Evolutionary conservation across 1,284 basidiomycete genomes (phyloP), one percentile per base, ranked within the genome.

Genomic region (Volvariella surrecta): DNA sequence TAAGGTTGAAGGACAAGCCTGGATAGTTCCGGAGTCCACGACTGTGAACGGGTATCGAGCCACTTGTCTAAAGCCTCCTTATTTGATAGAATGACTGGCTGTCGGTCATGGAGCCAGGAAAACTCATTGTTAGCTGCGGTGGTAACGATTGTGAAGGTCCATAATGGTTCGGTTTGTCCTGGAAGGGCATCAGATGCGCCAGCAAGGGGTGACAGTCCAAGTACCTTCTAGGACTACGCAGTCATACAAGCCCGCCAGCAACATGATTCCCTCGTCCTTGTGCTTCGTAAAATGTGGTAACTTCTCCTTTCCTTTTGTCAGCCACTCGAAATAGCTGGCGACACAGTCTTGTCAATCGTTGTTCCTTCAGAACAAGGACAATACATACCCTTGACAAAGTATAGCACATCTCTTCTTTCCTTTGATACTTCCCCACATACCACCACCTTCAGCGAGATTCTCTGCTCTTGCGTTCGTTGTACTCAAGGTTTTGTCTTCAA

Each of bases 401-500:
- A 94, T 76, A 13, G 82, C 74, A 58, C 90, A 93, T 24, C 92
- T 74, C 51, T 87, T 86, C 61, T 67, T 75, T 6, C 82, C 84
- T 55, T 87, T 88, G 50, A 90, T 73, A 47, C 76, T 78, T 28
- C 69, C 78, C 90, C 89, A 93, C 75, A 92, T 84, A 0, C 87
- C 85, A 2, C 70, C 63, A 4, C 79, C 78, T 43, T 79, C 81
- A 30, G 88, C 61, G 11, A 98, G 70, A 28, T 81, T 85, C 60
- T 97, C 94, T 7, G 81, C 74, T 17, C 91, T 79, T 0, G 93
- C 91, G 53, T 97, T 98, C 50, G 89, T 95, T 0, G 93, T 94
- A 53, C 77, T 88, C 45, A 91, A 61, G 0, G 68, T 67, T 42
- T 74, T 76, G 48, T 83, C 75, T 43, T 82, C 76, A 32, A 82